A percentile compares a stretch with the other conserved stretches of the same genome.
Conservation (phyloP, 2,329 filamentous ascomycete genomes). For the Orbilia quercus region DNA sequence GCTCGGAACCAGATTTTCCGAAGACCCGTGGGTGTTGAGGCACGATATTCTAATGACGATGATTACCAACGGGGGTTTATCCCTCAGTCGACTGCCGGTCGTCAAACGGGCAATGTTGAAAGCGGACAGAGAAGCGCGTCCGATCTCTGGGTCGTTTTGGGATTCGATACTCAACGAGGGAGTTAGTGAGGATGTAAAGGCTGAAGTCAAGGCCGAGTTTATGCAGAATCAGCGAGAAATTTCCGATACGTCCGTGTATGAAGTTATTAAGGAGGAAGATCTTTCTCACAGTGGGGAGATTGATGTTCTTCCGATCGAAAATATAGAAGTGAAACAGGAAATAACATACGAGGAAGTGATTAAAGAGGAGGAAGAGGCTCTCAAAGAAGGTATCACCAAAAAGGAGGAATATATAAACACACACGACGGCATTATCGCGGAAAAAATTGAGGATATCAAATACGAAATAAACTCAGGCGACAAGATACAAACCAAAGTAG, state of each 20-base stretch:
- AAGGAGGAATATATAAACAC: too few species aligned
- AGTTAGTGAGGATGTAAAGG: not conserved
- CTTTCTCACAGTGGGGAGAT: too few species aligned
- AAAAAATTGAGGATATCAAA: not conserved
- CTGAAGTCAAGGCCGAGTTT: not conserved
- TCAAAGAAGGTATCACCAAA: too few species aligned
- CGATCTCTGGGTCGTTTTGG: not conserved
- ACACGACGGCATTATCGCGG: too few species aligned
- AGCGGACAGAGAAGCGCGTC: not conserved
- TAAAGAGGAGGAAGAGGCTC: not conserved
- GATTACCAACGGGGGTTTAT: slow-evolving; percentile 6
- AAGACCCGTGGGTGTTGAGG: slow-evolving; percentile 1
- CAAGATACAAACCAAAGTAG: not conserved
- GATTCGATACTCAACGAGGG: not conserved
- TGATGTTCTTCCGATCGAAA: too few species aligned
- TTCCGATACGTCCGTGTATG: not conserved
- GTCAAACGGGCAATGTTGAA: not conserved
- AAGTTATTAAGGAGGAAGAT: not conserved
- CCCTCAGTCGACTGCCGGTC: not conserved
- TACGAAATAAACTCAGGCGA: not conserved
- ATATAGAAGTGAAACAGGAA: not conserved
- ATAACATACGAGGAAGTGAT: not conserved
- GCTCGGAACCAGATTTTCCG: slow-evolving; percentile 9
- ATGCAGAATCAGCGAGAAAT: not conserved
- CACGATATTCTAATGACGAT: slow-evolving; percentile 21